Evolutionary conservation across 1,139 yeast genomes (phyloP), one percentile per base, ranked within the genome.

Genomic region (Hyphopichia wangnamkhiaoensis): DNA sequence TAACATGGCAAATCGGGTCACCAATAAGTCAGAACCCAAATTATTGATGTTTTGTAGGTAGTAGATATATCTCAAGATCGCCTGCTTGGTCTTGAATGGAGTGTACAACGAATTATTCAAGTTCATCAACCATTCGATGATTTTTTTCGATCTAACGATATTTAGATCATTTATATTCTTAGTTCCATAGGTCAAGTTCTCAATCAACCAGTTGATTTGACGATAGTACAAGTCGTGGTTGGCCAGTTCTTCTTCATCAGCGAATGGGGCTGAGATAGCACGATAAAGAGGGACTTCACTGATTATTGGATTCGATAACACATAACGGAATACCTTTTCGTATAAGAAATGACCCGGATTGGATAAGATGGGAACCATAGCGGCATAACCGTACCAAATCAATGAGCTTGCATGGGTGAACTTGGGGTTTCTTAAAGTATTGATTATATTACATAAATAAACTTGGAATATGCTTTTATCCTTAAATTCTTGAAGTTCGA

Each of bases 321-420:
- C 68, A 67, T 78, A 84, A 48, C 82, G 72, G 52, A 73, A 79
- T 0, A 80, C 77, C 45, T 79, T 78, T 46, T 88, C 95, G 56
- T 84, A 87, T 33, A 91, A 59, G 54, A 65, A 76, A 58, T 78
- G 94, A n/a, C 77, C 82, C 1, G 90, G 96, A 56, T 79, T 81
- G 7, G 73, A 57, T 41, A 87, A 57, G 1, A 87, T 66, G 4
- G 80, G 78, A 4, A 80, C 63, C 31, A 89, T 57, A 37, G 76
- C 72, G 0, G 88, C 58, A 68, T 52, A 82, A 46, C 76, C 49
- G 59, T 54, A 54, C 79, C 71, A 63, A 26, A 66, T 67, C 37
- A 74, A 50, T n/a, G 69, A 61, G 38, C 65, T 59, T 13, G 34
- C 40, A 12, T 49, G 44, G 3, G 56, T 46, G 4, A 49, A 47